phyloP scores from a whole-genome alignment of 2,329 filamentous ascomycete genomes.

The Diaporthe citrichinensis region DNA sequence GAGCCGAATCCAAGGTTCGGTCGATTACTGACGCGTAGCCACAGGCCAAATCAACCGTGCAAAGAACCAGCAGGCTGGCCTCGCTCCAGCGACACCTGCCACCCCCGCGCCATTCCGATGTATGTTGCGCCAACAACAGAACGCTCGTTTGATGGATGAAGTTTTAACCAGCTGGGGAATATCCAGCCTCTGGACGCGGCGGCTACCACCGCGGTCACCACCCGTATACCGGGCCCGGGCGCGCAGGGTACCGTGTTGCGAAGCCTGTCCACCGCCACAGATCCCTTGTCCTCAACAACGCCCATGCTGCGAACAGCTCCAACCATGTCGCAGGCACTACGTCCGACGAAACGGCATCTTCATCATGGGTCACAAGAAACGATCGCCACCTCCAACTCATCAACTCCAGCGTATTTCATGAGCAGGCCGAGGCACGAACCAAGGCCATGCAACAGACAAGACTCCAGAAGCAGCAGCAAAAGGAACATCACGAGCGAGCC shows the following conservation, averaged over 20 bases:
- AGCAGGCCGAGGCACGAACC: slow-evolving; percentile 76
- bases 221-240: slow-evolving; percentile 51
- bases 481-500: slow-evolving; percentile 70
- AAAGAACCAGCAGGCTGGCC: slow-evolving; percentile 73
- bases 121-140: slow-evolving; percentile 49
- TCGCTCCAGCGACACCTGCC: slow-evolving; percentile 48
- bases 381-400: slow-evolving; percentile 87
- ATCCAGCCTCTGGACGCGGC: slow-evolving; percentile 33
- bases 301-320: slow-evolving; percentile 48
- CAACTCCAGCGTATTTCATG: slow-evolving; percentile 83
- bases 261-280: slow-evolving; percentile 60
- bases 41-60: slow-evolving; percentile 85
- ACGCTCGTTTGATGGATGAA: background rate
- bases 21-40: background rate
- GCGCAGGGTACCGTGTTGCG: slow-evolving; percentile 54
- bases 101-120: slow-evolving; percentile 51
- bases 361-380: slow-evolving; percentile 79
- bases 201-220: slow-evolving; percentile 44
- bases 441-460: slow-evolving; percentile 81
- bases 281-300: slow-evolving; percentile 75
- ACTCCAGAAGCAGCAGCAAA: slow-evolving; percentile 67
- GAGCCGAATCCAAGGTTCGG: too few relatives aligned
- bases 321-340: slow-evolving; percentile 48
- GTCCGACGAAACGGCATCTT: slow-evolving; percentile 50
- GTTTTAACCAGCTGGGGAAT: background rate